phyloP scores from a whole-genome alignment of 768 basidiomycete genomes.

The Collybiopsis luxurians region DNA sequence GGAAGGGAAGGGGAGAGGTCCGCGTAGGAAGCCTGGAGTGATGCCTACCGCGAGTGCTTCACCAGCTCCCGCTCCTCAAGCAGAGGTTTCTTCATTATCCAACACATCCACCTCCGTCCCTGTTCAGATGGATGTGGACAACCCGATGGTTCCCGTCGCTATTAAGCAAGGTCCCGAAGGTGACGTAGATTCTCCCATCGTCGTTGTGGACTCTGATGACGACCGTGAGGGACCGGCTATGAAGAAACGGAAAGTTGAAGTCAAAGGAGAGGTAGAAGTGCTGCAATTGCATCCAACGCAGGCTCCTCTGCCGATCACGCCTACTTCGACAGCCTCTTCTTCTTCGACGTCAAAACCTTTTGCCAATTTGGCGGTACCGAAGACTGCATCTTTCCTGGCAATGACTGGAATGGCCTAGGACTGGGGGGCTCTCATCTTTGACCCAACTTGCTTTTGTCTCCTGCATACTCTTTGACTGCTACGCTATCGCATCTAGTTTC shows the following conservation, averaged over 20 bases:
- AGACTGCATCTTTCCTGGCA: too few relatives aligned
- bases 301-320: too few relatives aligned
- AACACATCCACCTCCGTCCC: conserved; percentile 7
- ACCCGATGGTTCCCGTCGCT: neutral
- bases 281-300: too few relatives aligned
- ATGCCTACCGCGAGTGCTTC: conserved; percentile 14
- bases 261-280: neutral
- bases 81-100: too few relatives aligned
- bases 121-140: conserved; percentile 26
- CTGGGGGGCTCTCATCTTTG: too few relatives aligned
- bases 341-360: too few relatives aligned
- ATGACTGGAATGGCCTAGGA: too few relatives aligned
- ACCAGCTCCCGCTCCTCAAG: conserved; percentile 35
- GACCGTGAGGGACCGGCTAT: conserved; percentile 42
- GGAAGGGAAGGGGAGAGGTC: conserved; percentile 23
- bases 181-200: conserved; percentile 47
- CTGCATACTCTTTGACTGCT: too few relatives aligned
- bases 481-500: too few relatives aligned
- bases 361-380: too few relatives aligned
- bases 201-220: conserved; percentile 54
- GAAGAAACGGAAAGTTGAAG: conserved; percentile 56
- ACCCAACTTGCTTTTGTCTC: too few relatives aligned
- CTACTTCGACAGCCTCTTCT: too few relatives aligned
- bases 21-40: conserved; percentile 23
- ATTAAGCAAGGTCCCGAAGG: neutral